Evolutionary conservation across 2,329 filamentous ascomycete species (phyloP), one percentile per base, ranked within the genome.

Genomic region (Trichoderma semiorbis): DNA sequence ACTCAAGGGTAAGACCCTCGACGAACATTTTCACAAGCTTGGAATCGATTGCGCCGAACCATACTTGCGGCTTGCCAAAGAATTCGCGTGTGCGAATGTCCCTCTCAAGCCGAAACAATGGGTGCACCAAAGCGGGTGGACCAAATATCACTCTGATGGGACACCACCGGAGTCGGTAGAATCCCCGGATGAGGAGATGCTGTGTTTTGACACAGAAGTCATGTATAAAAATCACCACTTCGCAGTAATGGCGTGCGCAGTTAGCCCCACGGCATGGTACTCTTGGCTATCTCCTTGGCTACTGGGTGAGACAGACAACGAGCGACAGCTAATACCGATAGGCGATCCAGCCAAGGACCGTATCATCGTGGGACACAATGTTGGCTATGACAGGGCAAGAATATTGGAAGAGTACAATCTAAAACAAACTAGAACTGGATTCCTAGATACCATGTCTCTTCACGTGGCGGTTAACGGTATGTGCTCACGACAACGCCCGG

Each of bases 391-490:
- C 79, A 88, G 96, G 28, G 95, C 95, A 18, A 88, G 97, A 43
- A 89, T 98, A 69, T 82, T 91, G 24, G 96, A 99, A 79, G 96
- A 99, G 80, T 99, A 99, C 79, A 88, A 91, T 77, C 81, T 98
- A 53, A 85, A 89, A 69, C 95, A 98, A 80, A 92, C 93, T 1
- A 89, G 90, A 50, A 98, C 94, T 76, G 92, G 89, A 57, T 99
- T 97, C 79, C 83, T 99, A 66, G 96, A 99, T 80, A 99, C 96
- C 34, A 99, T 99, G 96, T 98, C 95, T 2, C 84, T 99, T 24
- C 96, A 99, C 79, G 95, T 97, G 8, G 97, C 97, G 3, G 95
- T 97, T 28, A 99, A 99, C 79, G 96, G 96, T 74, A 99, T 99
- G 96, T 99, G 96, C 81, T 98, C 96, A 26, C 91, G 93, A 75